Evolutionary conservation across 2,329 filamentous ascomycete species (phyloP), one percentile per base, ranked within the genome.

Genomic region (Stagonosporopsis chrysanthemi): DNA sequence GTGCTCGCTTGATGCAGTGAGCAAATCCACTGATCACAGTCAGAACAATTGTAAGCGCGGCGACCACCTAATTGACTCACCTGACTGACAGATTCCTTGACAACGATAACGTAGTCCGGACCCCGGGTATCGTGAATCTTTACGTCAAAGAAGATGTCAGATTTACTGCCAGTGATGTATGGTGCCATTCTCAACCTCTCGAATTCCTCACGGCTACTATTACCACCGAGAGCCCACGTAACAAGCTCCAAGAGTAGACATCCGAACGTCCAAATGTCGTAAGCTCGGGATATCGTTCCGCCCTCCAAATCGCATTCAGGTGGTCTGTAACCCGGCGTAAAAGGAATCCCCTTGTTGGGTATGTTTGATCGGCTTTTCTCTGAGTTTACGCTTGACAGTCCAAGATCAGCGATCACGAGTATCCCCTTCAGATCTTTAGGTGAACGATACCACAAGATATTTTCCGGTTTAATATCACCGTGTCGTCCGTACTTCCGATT

Each of bases 201-300:
- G 29, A 66, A 66, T 2, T 33, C 15, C 7, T 26, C n/a, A 2
- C 42, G 24, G 4, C 43, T 7, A 1, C n/a, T 15, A 14, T 31
- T 22, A 1, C 64, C 64, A 2, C 49, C 55, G 6, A 66, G 40
- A 6, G 22, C 17, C 65, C 65, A 68, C 28, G 56, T 61, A 4
- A 62, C 49, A 40, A 61, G 39, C 36, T 68, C 65, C 9, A 68
- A 23, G 0, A 66, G 31, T 5, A 68, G 24, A 29, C 65, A 68
- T 14, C 64, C 65, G 31, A 65, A 50, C 1, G 62, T 61, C 65
- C 65, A 68, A 22, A 66, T 65, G 42, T 68, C 65, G 28, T 56
- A 63, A 4, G 60, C 44, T 11, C 60, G 43, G 2, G 58, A 55
- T 2, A 65, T 61, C 2, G 24, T 58, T 8, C 57, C 58, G 6